These are phyloP conservation scores for Leucocoprinus sp. DNA, from an alignment of 768 basidiomycete species.

Conservation along the genomic window DNA sequence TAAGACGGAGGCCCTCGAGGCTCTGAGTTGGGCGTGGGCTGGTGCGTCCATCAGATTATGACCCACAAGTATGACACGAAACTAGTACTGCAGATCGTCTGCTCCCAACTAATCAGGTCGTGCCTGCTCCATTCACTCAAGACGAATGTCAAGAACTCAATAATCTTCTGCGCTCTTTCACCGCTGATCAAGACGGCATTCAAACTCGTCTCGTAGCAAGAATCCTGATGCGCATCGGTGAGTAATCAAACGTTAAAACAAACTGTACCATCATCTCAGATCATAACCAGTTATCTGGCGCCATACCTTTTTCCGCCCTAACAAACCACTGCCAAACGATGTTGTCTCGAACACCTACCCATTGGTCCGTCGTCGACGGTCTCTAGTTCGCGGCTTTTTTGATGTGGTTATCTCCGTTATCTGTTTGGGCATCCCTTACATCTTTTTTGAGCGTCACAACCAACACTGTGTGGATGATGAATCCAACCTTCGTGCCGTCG, in stretches of 20 bases:
- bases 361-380: slow-evolving; percentile 23
- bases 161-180: slow-evolving; percentile 37
- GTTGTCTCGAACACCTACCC: slow-evolving; percentile 21
- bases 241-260: slow-evolving; percentile 17
- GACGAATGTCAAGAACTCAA: slow-evolving; percentile 74
- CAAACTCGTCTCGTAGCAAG: slow-evolving; percentile 59
- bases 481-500: slow-evolving; percentile 39
- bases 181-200: slow-evolving; percentile 29
- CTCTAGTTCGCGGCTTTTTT: slow-evolving; percentile 40
- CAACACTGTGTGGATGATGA: slow-evolving; percentile 52
- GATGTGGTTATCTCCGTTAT: slow-evolving; percentile 56
- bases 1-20: slow-evolving; percentile 62
- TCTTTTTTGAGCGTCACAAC: slow-evolving; percentile 52
- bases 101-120: slow-evolving; percentile 47
- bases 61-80: neutral
- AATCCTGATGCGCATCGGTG: slow-evolving; percentile 60
- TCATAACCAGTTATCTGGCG: slow-evolving; percentile 51
- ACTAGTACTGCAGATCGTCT: slow-evolving; percentile 47
- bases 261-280: neutral
- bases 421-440: slow-evolving; percentile 73
- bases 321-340: slow-evolving; percentile 57
- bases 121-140: slow-evolving; percentile 62
- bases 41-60: slow-evolving; percentile 30
- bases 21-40: slow-evolving; percentile 75
- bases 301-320: slow-evolving; percentile 59